Evolutionary conservation across 1,284 basidiomycete species (phyloP), one percentile per base, ranked within the genome.

Genomic region (Gymnopus androsaceus): DNA sequence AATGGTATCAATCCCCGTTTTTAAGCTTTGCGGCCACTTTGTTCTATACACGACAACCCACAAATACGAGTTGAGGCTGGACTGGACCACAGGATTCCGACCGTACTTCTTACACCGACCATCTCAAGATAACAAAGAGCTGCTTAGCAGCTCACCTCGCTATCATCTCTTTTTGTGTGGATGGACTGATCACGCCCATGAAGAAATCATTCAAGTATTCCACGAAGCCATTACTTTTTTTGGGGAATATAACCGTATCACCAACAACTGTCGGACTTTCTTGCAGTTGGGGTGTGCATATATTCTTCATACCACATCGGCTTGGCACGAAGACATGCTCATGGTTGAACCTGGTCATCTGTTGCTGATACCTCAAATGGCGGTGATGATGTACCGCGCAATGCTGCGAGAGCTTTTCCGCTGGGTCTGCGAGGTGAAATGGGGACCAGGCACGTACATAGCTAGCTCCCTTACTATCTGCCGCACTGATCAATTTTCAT

Each of bases 311-410:
- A 45, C 42, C 11, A 45, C n/a, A 1, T 45, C 42, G 1, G 42
- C 27, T 4, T 45, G 42, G 42, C 42, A 45, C 12, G 42, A 45
- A 17, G 42, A 45, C 28, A 45, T 45, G 42, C 42, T 45, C 25
- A 45, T 45, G 42, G 42, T 45, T n/a, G 42, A 45, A 14, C 42
- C 42, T 25, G 42, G 42, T 25, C 42, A 45, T 45, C 9, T 45
- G 42, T 30, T 19, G 23, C 42, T 45, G 25, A 12, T 45, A 14
- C 23, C 23, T 23, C 42, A 27, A 15, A 45, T 45, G 42, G 42
- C 42, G 25, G 25, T 28, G 2, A 45, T 45, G 42, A 45, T 45
- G 42, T 45, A 45, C 7, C 42, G 42, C n/a, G 23, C 42, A 25
- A 45, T 45, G 42, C 28, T 45, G 42, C 25, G 42, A 28, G 42